phyloP scores from a whole-genome alignment of 2,329 filamentous ascomycete genomes.

The Phialophora macrospora region DNA sequence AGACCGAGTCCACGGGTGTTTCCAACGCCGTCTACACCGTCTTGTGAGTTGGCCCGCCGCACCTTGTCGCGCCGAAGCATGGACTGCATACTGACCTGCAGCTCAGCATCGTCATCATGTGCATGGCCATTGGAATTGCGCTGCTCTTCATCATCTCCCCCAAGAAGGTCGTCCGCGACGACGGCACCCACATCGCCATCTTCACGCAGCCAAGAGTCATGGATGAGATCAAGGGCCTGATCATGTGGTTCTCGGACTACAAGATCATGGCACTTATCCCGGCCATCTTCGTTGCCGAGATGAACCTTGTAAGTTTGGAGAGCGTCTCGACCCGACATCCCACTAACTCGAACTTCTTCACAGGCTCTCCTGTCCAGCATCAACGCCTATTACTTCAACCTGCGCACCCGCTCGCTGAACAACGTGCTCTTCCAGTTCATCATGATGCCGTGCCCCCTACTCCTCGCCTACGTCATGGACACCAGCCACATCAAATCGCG shows the following conservation, averaged over 20 bases:
- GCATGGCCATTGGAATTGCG: constrained; percentile 29
- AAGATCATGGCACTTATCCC: constrained; percentile 29
- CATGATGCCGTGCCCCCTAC: constrained; percentile 28
- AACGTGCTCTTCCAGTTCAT: constrained; percentile 36
- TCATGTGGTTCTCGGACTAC: constrained; percentile 26
- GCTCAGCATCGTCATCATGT: constrained; percentile 33
- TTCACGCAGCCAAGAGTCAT: constrained; percentile 31
- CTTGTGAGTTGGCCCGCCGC: constrained; percentile 23
- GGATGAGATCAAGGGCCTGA: constrained; percentile 32
- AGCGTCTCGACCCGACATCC: not conserved
- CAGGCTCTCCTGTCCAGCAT: constrained; percentile 21
- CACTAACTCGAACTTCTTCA: not conserved
- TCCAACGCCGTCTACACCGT: constrained; percentile 34
- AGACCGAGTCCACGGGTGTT: constrained; percentile 32
- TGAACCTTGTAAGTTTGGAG: constrained; percentile 29
- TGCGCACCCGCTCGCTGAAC: constrained; percentile 36
- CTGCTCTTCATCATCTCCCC: constrained; percentile 31
- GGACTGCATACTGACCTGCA: not conserved
- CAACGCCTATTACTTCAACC: constrained; percentile 36
- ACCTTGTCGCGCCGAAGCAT: not conserved
- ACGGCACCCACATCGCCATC: constrained; percentile 38
- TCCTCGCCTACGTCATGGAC: constrained; percentile 42
- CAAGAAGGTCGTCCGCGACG: constrained; percentile 35
- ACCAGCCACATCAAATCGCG: constrained; percentile 37
- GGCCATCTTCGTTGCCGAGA: constrained; percentile 32